Base-by-base conservation (phyloP, 192 early-diverging fungal species). In the Cetraspora pellucida region DNA sequence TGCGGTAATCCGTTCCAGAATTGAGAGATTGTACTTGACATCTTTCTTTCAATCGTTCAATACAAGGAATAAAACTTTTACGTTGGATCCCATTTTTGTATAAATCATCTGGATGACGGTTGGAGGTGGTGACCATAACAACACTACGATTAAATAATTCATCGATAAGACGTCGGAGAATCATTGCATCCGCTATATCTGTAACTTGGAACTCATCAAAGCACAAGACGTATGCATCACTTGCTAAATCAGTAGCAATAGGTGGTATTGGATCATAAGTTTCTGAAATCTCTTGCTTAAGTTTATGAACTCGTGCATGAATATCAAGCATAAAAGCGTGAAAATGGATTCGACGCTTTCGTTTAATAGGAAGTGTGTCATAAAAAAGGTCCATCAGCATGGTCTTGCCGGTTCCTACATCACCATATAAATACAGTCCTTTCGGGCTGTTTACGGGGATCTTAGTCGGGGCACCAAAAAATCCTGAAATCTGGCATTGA, bases 171-270 rank as follows among this genome's bases (percentile, higher is more conserved):
- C 90, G 89, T 54, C 95, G 85, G 60, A 97, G 76, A 44, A 97
- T 90, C 97, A 97, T 97, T 71, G 97, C 97, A 80, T 99, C 97
- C 5, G 93, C 94, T 75, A 99, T 98, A 80, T 99, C 95, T 2
- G 97, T 99, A 9, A 99, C 97, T 78, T 96, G 95, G 65, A 99
- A 92, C 80, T 99, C 97, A 76, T 98, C 97, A 85, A 98, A 94
- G 79, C 97, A 99, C 8, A 98, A 82, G 2, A 99, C 88, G 80
- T 92, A 90, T 8, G 95, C 91, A 28, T 94, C 89, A 30, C 85
- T 85, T 17, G 93, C 91, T 28, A 99, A 81, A 30, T 96, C 92
- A 25, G 88, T 85, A 2, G 97, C 95, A 65, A 99, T 88, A 0
- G 84, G 83, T 0, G 90, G 87, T 6, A 95, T 82, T 4, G 93